A percentile compares a stretch with the other conserved stretches of the same genome.
Conservation (phyloP, 2,329 filamentous ascomycete genomes). For the Scleromitrula shiraiana region DNA sequence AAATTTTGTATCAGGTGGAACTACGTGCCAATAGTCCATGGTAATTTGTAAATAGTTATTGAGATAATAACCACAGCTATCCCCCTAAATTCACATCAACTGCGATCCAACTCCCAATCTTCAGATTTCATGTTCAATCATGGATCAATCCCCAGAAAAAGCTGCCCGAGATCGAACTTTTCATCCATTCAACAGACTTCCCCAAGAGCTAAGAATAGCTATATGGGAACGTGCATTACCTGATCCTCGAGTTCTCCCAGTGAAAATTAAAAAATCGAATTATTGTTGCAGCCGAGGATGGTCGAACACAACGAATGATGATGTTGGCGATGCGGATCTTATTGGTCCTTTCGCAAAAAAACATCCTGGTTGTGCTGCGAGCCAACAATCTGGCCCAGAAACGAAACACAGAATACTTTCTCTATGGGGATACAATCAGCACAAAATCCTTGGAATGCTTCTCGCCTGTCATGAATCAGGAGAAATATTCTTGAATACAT, state of each 20-base stretch:
- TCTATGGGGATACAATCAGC: neutral
- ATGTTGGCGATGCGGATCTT: neutral
- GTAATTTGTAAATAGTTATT: too few species aligned
- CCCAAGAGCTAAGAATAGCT: neutral
- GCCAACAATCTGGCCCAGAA: too few species aligned
- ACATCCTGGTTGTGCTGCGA: too few species aligned
- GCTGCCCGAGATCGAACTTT: neutral
- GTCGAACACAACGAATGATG: neutral
- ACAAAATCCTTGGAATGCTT: neutral
- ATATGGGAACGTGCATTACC: neutral
- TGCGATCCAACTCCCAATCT: neutral
- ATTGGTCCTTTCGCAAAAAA: too few species aligned
- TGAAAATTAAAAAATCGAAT: neutral
- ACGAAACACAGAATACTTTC: too few species aligned
- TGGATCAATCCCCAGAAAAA: neutral
- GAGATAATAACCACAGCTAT: too few species aligned
- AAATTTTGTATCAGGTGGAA: too few species aligned
- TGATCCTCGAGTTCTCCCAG: neutral
- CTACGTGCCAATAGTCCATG: too few species aligned
- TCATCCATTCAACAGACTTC: constrained; percentile 1
- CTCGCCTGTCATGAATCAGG: neutral
- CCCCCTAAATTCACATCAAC: neutral
- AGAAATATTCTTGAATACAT: neutral
- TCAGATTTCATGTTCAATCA: too few species aligned
- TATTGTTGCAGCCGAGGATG: neutral